phyloP scores from a whole-genome alignment of 2,329 filamentous ascomycete genomes.

The Plenodomus lindquistii region DNA sequence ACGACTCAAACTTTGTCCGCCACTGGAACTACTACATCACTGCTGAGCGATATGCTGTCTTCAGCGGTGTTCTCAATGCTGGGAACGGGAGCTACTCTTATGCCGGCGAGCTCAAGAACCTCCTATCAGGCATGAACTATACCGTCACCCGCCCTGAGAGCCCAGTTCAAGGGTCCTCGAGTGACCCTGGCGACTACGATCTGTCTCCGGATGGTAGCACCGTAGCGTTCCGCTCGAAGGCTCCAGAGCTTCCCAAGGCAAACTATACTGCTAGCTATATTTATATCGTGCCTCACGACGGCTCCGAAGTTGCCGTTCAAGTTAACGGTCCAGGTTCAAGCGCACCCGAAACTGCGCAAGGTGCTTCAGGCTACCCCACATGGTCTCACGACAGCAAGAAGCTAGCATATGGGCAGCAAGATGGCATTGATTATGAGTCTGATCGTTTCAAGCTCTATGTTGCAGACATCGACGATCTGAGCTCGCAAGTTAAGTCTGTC shows the following conservation, averaged over 20 bases:
- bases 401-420: conserved; percentile 76
- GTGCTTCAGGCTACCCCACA: conserved; percentile 68
- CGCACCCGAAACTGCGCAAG: conserved; percentile 50
- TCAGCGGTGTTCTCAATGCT: conserved; percentile 64
- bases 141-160: conserved; percentile 61
- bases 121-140: conserved; percentile 65
- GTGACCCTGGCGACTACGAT: conserved; percentile 77
- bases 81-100: conserved; percentile 38
- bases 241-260: conserved; percentile 70
- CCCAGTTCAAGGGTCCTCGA: conserved; percentile 73
- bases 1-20: conserved; percentile 74
- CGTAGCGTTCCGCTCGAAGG: conserved; percentile 72
- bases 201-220: conserved; percentile 67
- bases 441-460: conserved; percentile 65
- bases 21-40: conserved; percentile 80
- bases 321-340: conserved; percentile 39
- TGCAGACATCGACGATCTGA: conserved; percentile 36
- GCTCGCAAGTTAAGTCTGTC: conserved; percentile 28
- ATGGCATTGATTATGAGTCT: conserved; percentile 70
- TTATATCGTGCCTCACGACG: conserved; percentile 71
- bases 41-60: conserved; percentile 71
- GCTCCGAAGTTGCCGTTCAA: conserved; percentile 52
- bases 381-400: conserved; percentile 75
- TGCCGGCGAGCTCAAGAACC: conserved; percentile 43
- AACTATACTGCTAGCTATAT: conserved; percentile 82